Conservation (phyloP, 2,329 filamentous ascomycete species). For the Hypomyces rosellus region DNA sequence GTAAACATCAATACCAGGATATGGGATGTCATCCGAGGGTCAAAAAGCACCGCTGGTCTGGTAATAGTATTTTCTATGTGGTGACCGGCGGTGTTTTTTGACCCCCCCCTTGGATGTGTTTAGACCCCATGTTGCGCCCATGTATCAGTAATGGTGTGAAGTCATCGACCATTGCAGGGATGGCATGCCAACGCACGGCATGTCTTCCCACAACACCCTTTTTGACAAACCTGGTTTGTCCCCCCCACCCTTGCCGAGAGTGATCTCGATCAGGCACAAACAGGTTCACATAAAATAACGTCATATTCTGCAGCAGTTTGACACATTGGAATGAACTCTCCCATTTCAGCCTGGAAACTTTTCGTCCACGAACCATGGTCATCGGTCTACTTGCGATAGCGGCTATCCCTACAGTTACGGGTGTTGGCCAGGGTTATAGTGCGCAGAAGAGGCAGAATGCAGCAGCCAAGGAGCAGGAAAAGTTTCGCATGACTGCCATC, state of each 20-base stretch:
- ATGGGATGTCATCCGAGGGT: no score
- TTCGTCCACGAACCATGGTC: slow-evolving; percentile 32
- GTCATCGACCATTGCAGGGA: not conserved
- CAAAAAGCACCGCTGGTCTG: no score
- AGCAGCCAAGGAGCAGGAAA: slow-evolving; percentile 47
- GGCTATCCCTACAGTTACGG: slow-evolving; percentile 50
- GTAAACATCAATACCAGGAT: not conserved
- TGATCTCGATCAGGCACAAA: not conserved
- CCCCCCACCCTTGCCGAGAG: no score
- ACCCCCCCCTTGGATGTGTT: not conserved
- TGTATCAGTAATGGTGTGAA: not conserved
- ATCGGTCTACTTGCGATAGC: slow-evolving; percentile 47
- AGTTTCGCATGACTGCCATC: slow-evolving; percentile 45
- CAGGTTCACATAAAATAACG: not conserved
- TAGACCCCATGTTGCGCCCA: not conserved
- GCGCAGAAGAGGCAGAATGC: slow-evolving; percentile 50
- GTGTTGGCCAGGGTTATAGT: slow-evolving; percentile 49
- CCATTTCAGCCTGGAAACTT: not conserved
- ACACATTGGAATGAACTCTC: not conserved
- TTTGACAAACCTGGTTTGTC: not conserved
- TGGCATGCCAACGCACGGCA: not conserved
- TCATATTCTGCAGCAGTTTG: not conserved
- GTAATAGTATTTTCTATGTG: no score
- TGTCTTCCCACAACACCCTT: not conserved
- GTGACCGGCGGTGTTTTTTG: no score